Conservation (phyloP, 225 moss, liverwort and hornwort species). For the Antitrichia curtipendula region DNA sequence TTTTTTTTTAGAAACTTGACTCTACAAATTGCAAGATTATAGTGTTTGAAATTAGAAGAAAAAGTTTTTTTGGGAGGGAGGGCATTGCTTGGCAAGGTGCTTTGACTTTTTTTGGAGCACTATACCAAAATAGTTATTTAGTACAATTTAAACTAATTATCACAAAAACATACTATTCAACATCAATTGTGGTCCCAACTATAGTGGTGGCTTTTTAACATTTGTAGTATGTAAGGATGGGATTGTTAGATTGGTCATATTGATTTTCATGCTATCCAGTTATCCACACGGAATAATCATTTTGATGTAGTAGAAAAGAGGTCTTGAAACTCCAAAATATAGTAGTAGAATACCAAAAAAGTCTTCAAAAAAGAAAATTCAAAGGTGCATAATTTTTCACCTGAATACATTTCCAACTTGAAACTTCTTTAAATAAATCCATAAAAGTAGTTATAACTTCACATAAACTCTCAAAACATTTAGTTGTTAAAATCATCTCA, state of each 20-base stretch:
- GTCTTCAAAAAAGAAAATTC: no score
- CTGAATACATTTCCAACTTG: background rate
- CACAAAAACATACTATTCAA: background rate
- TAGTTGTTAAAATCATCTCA: background rate
- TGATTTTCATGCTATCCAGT: background rate
- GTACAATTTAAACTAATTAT: background rate
- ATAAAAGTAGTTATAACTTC: background rate
- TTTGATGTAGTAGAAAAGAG: background rate
- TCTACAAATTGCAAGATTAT: background rate
- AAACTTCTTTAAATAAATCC: background rate
- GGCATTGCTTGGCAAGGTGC: background rate
- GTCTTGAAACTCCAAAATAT: background rate
- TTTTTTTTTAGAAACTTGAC: background rate
- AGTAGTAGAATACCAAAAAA: background rate
- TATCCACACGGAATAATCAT: background rate
- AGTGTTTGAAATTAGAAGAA: background rate
- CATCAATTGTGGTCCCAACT: background rate
- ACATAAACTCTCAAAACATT: no score
- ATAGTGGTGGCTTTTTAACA: background rate
- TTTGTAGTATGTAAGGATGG: background rate
- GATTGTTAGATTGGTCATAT: background rate
- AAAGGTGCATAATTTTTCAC: background rate
- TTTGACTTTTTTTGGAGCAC: background rate
- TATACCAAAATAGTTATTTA: background rate
- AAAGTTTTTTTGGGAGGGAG: rapidly evolving